Evolutionary conservation across 1,139 yeast genomes (phyloP), one percentile per base, ranked within the genome.

Genomic region (Geotrichum candidum): DNA sequence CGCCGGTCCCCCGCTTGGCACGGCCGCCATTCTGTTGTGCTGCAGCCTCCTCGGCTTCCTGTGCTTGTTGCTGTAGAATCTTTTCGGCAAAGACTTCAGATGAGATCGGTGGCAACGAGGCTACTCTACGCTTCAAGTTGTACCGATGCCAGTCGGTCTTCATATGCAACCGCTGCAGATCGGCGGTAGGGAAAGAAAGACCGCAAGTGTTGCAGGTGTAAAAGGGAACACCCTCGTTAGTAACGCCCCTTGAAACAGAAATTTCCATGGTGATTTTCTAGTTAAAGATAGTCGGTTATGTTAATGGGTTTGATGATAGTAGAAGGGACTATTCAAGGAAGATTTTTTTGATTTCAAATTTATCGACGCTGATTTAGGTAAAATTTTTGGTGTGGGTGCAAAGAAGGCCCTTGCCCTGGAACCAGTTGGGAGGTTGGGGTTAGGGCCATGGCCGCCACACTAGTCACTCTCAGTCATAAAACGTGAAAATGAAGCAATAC

Each of bases 61-160:
- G 80, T 51, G 67, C 63, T 71, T 68, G 77, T 73, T 75, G 76
- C 66, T 72, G 79, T 70, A 73, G 75, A 71, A 88, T 82, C 72
- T 90, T 88, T 70, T 88, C 94, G 1, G 94, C 91, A 78, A 90
- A 90, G 10, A 86, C 79, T 63, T 89, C 91, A 1, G 96, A 87
- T 25, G 86, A 78, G 57, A 94, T 87, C 2, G 96, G 86, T 1
- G 92, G 87, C 66, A 94, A 77, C 56, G 84, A 83, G 2, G 97
- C 97, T 51, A 94, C 96, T 70, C 96, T 81, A 74, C 99, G 82
- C 75, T 94, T 94, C 72, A 94, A 81, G 72, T 94, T 92, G 74
- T 90, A 94, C 67, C 96, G 81, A 71, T 91, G 97, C 97, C 97
- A 92, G 65, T 92, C 97, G 0, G 96, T 86, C 73, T 90, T 90